Evolutionary conservation across 495 filamentous ascomycete species (phyloP).

Genomic region (Aspergillus egyptiacus): DNA sequence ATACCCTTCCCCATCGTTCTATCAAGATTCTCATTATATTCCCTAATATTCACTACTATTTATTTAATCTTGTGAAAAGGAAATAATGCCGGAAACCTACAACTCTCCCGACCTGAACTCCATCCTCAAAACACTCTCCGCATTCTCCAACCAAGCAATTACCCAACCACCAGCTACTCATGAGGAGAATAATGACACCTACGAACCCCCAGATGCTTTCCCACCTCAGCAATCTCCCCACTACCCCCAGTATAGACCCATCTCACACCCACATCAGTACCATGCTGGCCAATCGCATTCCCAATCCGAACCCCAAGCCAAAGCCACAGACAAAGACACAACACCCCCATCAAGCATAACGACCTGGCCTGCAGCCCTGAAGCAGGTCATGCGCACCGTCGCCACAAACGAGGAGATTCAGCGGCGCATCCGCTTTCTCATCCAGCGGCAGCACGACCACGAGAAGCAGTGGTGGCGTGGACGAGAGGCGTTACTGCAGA

Average conservation of each 20-base stretch:
- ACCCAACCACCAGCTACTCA: slow-evolving; percentile 10
- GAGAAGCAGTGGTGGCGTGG: slow-evolving; percentile 60
- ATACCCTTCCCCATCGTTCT: too few species aligned
- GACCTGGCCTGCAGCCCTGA: slow-evolving; percentile 57
- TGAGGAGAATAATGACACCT: slow-evolving; percentile 19
- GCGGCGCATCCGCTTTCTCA: slow-evolving; percentile 46
- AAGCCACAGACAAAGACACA: slow-evolving; percentile 30
- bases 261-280: slow-evolving; percentile 5
- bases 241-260: background rate
- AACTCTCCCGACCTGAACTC: slow-evolving; percentile 46
- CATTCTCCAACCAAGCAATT: slow-evolving; percentile 28
- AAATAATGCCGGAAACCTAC: slow-evolving; percentile 33
- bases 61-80: background rate
- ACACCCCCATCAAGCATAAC: slow-evolving; percentile 50
- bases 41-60: background rate
- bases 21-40: too few species aligned
- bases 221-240: slow-evolving; percentile 6
- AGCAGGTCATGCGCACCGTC: slow-evolving; percentile 55
- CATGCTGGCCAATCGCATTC: slow-evolving; percentile 6
- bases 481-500: slow-evolving; percentile 45
- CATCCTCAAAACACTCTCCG: slow-evolving; percentile 47
- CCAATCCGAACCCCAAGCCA: slow-evolving; percentile 2
- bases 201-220: slow-evolving; percentile 24
- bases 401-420: slow-evolving; percentile 43
- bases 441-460: slow-evolving; percentile 57